A percentile compares a stretch with the other conserved stretches of the same genome.
These are phyloP conservation scores for Ogataea allantospora DNA, from an alignment of 805 yeast species.

Conservation along the genomic window DNA sequence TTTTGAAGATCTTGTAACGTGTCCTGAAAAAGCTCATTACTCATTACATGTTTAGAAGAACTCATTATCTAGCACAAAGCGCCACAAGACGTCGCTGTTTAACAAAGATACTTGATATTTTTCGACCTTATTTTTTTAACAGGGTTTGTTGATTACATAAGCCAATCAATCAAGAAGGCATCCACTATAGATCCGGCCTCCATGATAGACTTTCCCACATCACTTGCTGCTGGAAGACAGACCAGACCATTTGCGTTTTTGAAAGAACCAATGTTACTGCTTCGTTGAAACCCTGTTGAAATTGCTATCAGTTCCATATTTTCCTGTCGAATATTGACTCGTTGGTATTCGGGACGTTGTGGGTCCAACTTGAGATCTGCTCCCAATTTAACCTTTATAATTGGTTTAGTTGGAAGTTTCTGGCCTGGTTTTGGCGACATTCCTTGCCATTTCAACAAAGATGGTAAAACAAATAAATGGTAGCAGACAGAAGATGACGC, in stretches of 20 bases:
- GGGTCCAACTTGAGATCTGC: conserved; percentile 41
- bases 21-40: conserved; percentile 21
- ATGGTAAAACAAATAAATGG: conserved; percentile 47
- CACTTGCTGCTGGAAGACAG: conserved; percentile 38
- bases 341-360: conserved; percentile 48
- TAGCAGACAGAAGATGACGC: conserved; percentile 52
- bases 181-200: conserved; percentile 25
- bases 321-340: conserved; percentile 38
- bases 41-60: conserved; percentile 16
- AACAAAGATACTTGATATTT: background rate
- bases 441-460: conserved; percentile 40
- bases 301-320: conserved; percentile 35
- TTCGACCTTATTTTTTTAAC: background rate
- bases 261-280: conserved; percentile 48
- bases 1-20: conserved; percentile 32
- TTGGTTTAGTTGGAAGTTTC: conserved; percentile 30
- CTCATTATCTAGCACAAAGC: conserved; percentile 13
- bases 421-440: conserved; percentile 8
- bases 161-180: conserved; percentile 29
- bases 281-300: conserved; percentile 51
- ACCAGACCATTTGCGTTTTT: conserved; percentile 46
- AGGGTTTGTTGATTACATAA: conserved; percentile 1
- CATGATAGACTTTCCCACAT: conserved; percentile 13
- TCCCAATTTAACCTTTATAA: conserved; percentile 35
- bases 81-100: conserved; percentile 6